phyloP scores from a whole-genome alignment of 2,329 filamentous ascomycete species.

The Apiospora malaysiana region DNA sequence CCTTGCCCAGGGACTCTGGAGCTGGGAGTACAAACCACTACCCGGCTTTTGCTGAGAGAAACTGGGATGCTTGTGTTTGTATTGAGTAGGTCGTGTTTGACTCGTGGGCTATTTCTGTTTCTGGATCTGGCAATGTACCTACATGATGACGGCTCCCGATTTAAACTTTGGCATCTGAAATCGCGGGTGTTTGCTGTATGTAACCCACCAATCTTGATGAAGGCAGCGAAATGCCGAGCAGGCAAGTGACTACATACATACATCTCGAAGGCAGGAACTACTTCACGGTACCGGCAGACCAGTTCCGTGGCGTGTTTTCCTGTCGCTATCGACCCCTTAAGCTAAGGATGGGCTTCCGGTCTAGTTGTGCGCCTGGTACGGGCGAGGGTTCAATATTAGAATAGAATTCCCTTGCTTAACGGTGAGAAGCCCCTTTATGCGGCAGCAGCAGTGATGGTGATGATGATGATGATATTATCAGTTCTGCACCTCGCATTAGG shows the following conservation, averaged over 20 bases:
- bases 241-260: neutral
- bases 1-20: neutral
- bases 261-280: neutral
- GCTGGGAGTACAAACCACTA: neutral
- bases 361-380: neutral
- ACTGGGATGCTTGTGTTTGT: neutral
- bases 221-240: neutral
- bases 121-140: neutral
- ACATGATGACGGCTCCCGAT: neutral
- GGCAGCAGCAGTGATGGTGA: too few relatives aligned
- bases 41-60: neutral
- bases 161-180: constrained; percentile 18
- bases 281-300: neutral
- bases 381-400: neutral
- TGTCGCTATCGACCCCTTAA: neutral
- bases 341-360: neutral
- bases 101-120: neutral
- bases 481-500: neutral
- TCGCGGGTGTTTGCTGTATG: neutral
- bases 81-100: neutral
- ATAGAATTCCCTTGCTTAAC: neutral
- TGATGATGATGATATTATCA: neutral
- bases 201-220: constrained; percentile 6
- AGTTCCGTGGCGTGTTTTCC: neutral
- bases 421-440: neutral